Evolutionary conservation across 805 yeast species (phyloP), one percentile per base, ranked within the genome.

Genomic region (Hanseniaspora guilliermondii): DNA sequence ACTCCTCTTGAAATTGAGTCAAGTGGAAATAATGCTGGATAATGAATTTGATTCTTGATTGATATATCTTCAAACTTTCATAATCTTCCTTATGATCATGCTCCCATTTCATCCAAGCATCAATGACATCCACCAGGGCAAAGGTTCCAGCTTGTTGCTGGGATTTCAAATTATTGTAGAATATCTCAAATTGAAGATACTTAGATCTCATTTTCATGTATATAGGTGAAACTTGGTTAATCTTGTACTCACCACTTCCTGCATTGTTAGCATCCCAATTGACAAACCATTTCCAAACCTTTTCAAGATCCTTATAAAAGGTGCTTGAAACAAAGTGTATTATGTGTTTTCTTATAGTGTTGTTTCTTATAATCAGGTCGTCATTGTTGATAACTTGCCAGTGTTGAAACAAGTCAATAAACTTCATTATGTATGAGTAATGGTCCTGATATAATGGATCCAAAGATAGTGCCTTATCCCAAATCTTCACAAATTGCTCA

Each of bases 161-260:
- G 14, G 32, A 6, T 27, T 30, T 44, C 16, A 49, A 41, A 17
- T 32, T 30, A 24, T 41, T 41, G 24, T 49, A 49, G 21, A 49
- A 49, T 8, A 33, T 6, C 6, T 49, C 53, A 30, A 45, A 49
- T 35, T 49, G 47, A 2, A 42, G 35, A 8, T 49, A 49, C 30
- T 41, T 49, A 5, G 53, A 41, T 49, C 53, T 49, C 53, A 49
- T 49, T 25, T 49, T 49, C 53, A 49, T 49, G 36, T 49, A 49
- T 7, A 8, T 41, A 17, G 53, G 53, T 6, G 53, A 49, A 12
- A 49, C 53, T 24, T 49, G 53, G 6, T 49, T 49, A n/a, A 49
- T 49, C 19, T 49, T 49, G 16, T 49, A 49, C 25, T 49, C 53
- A 35, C 53, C 53, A 41, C 53, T 49, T 33, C 53, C 53, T 2